Percentiles rank a stretch among this genome's conserved stretches.
These are phyloP conservation scores for Suillus subalutaceus DNA, from an alignment of 768 basidiomycete species.

Conservation along the genomic window DNA sequence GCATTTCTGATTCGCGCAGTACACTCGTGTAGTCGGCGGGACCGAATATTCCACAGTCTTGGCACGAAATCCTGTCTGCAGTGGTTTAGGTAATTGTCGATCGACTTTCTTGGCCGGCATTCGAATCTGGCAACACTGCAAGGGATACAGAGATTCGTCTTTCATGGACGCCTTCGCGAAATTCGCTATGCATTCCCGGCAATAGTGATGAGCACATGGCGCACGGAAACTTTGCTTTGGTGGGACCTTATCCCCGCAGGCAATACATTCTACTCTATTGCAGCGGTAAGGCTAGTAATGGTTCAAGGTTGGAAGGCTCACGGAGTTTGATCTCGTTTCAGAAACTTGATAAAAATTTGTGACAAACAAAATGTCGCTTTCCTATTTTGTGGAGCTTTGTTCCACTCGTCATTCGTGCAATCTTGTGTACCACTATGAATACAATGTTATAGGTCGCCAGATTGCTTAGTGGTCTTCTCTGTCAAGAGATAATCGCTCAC, in stretches of 20 bases:
- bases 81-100: slow-evolving; percentile 33
- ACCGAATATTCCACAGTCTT: slow-evolving; percentile 53
- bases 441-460: background rate
- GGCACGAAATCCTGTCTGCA: slow-evolving; percentile 37
- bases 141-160: slow-evolving; percentile 55
- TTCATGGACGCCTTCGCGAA: slow-evolving; percentile 45
- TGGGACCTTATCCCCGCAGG: slow-evolving; percentile 42
- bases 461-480: background rate
- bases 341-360: slow-evolving; percentile 4
- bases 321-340: slow-evolving; percentile 1
- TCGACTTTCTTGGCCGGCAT: slow-evolving; percentile 35
- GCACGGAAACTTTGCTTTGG: slow-evolving; percentile 32
- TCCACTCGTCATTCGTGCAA: background rate
- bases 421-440: background rate
- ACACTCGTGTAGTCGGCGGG: slow-evolving; percentile 47
- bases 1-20: slow-evolving; percentile 50
- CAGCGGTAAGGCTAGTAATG: background rate
- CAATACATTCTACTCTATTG: slow-evolving; percentile 37
- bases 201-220: slow-evolving; percentile 52
- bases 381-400: background rate
- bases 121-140: slow-evolving; percentile 49
- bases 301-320: background rate
- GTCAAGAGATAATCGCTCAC: background rate
- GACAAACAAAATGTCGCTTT: slow-evolving; percentile 1
- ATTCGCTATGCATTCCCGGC: slow-evolving; percentile 42